Percentiles rank a stretch among this genome's conserved stretches.
phyloP scores from a whole-genome alignment of 176 grass and related monocot species.

The Leersia perrieri region DNA sequence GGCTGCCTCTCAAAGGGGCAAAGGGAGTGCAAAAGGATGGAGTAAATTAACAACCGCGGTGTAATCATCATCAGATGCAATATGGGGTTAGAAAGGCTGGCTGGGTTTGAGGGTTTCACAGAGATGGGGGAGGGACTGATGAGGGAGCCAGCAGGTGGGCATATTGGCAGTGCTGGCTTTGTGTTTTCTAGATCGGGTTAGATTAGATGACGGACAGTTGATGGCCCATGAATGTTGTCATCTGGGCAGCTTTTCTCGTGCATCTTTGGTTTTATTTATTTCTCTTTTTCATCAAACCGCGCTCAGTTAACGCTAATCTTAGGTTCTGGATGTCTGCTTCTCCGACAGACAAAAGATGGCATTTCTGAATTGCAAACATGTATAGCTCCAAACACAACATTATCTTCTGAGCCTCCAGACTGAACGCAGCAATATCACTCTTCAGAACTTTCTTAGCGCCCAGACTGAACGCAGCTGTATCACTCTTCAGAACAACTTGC shows the following conservation, averaged over 20 bases:
- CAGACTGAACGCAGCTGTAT: not conserved
- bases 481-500: not conserved
- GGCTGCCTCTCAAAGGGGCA: conserved; percentile 28
- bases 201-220: not conserved
- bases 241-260: not conserved
- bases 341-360: not conserved
- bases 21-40: not conserved
- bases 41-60: not conserved
- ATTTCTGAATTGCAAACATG: not conserved
- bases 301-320: not conserved
- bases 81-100: conserved; percentile 25
- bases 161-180: not conserved
- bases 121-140: not conserved
- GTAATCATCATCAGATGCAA: conserved; percentile 37
- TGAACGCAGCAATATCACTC: not conserved
- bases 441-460: not conserved
- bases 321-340: not conserved
- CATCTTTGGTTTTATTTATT: not conserved
- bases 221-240: not conserved
- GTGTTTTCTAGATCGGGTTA: conserved; percentile 11
- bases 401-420: not conserved
- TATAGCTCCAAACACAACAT: not conserved
- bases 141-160: not conserved
- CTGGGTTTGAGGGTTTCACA: not conserved
- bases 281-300: not conserved